Percentiles rank a stretch among this genome's conserved stretches.
Evolutionary conservation across 768 basidiomycete species (phyloP).

Genomic region (Daedalea quercina): DNA sequence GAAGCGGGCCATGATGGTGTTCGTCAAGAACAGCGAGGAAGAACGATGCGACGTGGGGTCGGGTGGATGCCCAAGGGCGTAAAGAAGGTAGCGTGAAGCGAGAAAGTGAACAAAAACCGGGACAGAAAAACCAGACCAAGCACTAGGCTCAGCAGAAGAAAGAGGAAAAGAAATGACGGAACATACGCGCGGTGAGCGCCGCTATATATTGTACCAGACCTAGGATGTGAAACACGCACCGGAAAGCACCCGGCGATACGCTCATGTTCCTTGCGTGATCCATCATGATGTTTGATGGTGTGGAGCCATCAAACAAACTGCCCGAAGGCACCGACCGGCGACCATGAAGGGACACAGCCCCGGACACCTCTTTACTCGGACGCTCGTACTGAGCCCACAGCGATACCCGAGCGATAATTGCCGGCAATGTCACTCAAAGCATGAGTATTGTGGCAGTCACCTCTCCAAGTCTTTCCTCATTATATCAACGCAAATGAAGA

Average conservation of each 20-base stretch:
- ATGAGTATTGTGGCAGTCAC: too few relatives aligned
- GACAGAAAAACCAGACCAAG: neutral
- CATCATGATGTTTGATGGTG: neutral
- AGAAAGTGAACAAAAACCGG: neutral
- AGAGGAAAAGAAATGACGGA: neutral
- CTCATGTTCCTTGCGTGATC: neutral
- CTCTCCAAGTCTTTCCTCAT: too few relatives aligned
- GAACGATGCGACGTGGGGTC: neutral
- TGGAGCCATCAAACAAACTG: neutral
- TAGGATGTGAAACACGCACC: neutral
- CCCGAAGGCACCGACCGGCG: too few relatives aligned
- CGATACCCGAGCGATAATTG: too few relatives aligned
- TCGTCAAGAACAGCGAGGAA: neutral
- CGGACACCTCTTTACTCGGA: too few relatives aligned
- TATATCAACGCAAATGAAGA: too few relatives aligned
- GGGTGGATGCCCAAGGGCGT: neutral
- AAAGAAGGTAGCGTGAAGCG: neutral
- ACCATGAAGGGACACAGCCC: too few relatives aligned
- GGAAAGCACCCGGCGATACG: neutral
- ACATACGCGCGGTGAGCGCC: neutral
- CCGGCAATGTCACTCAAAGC: too few relatives aligned
- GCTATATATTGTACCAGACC: neutral
- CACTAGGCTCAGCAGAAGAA: neutral
- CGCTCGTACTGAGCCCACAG: too few relatives aligned
- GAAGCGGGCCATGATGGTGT: neutral